Evolutionary conservation across 805 yeast species (phyloP), one percentile per base, ranked within the genome.

Genomic region (Saturnispora galanensis): DNA sequence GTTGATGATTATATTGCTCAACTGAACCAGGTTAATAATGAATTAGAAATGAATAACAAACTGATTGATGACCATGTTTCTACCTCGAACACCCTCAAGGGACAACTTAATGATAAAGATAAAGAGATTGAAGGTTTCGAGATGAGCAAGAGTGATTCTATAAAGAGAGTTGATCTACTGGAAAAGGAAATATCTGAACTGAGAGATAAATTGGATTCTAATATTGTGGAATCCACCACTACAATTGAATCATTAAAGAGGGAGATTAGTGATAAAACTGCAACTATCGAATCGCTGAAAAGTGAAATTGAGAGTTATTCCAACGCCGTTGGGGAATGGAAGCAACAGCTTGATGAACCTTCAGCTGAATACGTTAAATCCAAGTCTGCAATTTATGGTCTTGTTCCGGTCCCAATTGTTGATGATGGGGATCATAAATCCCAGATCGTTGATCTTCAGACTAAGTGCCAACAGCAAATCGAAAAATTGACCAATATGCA

Each of bases 61-160:
- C 42, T 42, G 30, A 13, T 47, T 18, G 44, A 42, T 17, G 21
- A 11, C 9, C 38, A 35, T 10, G 21, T 38, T n/a, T 33, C 32
- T 15, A 33, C 31, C 12, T 31, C 36, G 3, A 29, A 29, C 10
- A 17, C 35, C 13, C 31, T 21, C 7, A 33, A 32, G 10, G 34
- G 17, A 6, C 39, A 44, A 33, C 30, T 47, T 10, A 30, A 34
- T 12, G 35, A 4, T 31, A 26, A 41, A 35, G 38, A 39, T 16
- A 31, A 17, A 28, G 39, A 45, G 21, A 30, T 45, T 17, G 36
- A 21, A 12, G 10, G 34, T 4, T 36, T 42, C 32, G 33, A 42
- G 16, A 17, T 29, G 3, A 12, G 21, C 11, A 37, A 43, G 9
- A 9, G 35, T 7, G 42, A 38, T 32, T 28, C 32, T 10, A 26